Evolutionary conservation across 2,329 filamentous ascomycete genomes (phyloP).

Genomic region (Phaeophleospora eucalypticola): DNA sequence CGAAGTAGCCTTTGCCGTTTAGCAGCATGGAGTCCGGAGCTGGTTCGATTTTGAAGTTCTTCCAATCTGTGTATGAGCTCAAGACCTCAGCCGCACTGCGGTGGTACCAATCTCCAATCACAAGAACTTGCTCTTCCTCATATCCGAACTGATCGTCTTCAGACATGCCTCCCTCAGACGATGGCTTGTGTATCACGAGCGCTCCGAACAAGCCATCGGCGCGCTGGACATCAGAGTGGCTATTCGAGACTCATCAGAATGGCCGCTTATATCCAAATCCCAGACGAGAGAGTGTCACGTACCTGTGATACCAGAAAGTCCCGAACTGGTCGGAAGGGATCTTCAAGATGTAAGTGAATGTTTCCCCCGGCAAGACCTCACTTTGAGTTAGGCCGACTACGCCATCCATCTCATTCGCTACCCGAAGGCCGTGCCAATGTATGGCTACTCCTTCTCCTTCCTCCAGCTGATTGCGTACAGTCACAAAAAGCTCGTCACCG

Average conservation of each 20-base stretch:
- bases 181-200: conserved; percentile 42
- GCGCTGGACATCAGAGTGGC: conserved; percentile 38
- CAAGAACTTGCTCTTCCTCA: conserved; percentile 40
- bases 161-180: too few relatives aligned
- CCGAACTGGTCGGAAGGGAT: conserved; percentile 26
- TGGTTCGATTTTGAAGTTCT: conserved; percentile 43
- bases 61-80: conserved; percentile 41
- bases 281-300: background rate
- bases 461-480: conserved; percentile 40
- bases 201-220: conserved; percentile 48
- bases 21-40: conserved; percentile 47
- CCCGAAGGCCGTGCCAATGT: conserved; percentile 43
- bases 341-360: conserved; percentile 35
- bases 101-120: conserved; percentile 50
- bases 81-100: conserved; percentile 38
- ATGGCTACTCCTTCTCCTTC: conserved; percentile 32
- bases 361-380: conserved; percentile 15
- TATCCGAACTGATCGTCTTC: conserved; percentile 8
- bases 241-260: background rate
- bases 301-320: conserved; percentile 48
- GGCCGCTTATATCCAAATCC: background rate
- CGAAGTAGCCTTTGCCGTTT: conserved; percentile 45
- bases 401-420: conserved; percentile 20
- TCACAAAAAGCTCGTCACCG: conserved; percentile 43
- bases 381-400: conserved; percentile 20